Percentiles rank a stretch among this genome's conserved stretches.
phyloP scores from a whole-genome alignment of 169 alveolate species.

The Plasmodium ovale region DNA sequence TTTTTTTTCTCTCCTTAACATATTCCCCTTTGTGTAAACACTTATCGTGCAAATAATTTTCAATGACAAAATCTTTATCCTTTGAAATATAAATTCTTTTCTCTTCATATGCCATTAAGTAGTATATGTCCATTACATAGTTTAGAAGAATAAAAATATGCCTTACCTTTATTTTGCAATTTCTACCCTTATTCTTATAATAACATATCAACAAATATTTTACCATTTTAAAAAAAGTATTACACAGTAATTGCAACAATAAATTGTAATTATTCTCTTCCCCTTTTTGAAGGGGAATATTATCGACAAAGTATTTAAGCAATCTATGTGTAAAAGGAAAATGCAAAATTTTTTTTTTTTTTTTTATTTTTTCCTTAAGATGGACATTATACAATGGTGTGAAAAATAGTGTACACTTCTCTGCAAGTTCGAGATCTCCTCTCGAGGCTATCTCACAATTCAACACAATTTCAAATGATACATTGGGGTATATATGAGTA shows the following conservation, averaged over 20 bases:
- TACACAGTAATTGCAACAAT: conserved; percentile 19
- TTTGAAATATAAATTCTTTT: conserved; percentile 3
- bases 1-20: not conserved
- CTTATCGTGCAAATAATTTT: not conserved
- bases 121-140: conserved; percentile 54
- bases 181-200: conserved; percentile 11
- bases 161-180: not conserved
- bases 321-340: conserved; percentile 55
- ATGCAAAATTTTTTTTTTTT: conserved; percentile 21
- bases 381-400: not conserved
- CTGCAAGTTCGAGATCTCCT: not conserved
- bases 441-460: conserved; percentile 25
- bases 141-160: conserved; percentile 35
- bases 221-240: conserved; percentile 8
- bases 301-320: conserved; percentile 53
- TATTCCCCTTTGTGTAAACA: not conserved
- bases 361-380: not conserved
- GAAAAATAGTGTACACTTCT: not conserved
- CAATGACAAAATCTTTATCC: conserved; percentile 8
- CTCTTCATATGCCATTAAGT: conserved; percentile 38
- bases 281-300: conserved; percentile 1
- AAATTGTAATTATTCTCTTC: not conserved
- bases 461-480: conserved; percentile 20
- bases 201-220: conserved; percentile 14
- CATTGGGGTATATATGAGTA: conserved; percentile 27